Evolutionary conservation across 2,329 filamentous ascomycete genomes (phyloP).

Genomic region (Ascochyta koolunga): DNA sequence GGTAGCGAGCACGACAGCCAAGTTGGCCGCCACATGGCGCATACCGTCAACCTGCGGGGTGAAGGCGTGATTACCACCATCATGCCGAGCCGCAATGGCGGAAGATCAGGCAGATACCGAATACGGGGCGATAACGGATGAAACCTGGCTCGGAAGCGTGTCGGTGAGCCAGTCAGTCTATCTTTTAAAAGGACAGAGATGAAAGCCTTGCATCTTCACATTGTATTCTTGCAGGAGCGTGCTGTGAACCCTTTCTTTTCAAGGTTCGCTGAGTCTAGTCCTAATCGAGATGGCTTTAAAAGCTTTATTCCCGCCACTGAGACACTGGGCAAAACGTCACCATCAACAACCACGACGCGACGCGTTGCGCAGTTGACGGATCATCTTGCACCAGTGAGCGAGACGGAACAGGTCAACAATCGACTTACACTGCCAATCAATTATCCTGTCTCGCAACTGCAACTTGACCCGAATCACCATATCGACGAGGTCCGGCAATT

Average conservation of each 20-base stretch:
- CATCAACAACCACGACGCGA: constrained; percentile 23
- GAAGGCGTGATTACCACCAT: constrained; percentile 38
- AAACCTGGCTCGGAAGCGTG: not conserved
- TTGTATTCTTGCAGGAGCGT: not conserved
- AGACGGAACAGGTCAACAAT: constrained; percentile 23
- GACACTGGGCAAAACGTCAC: constrained; percentile 18
- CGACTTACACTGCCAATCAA: constrained; percentile 22
- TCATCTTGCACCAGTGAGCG: constrained; percentile 29
- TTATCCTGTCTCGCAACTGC: constrained; percentile 36
- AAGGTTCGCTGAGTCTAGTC: not conserved
- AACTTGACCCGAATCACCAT: constrained; percentile 33
- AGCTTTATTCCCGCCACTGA: constrained; percentile 18
- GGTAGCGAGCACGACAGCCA: constrained; percentile 21
- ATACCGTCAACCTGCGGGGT: constrained; percentile 40
- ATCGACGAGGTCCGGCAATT: constrained; percentile 42
- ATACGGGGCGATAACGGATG: constrained; percentile 17
- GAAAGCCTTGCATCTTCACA: not conserved
- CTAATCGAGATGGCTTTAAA: constrained; percentile 24
- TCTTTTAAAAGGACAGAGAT: constrained; percentile 14
- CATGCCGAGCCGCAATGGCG: constrained; percentile 15
- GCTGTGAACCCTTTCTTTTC: not conserved
- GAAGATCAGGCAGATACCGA: constrained; percentile 1
- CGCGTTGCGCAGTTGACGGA: constrained; percentile 36
- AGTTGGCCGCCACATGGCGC: constrained; percentile 17
- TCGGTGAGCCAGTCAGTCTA: not conserved